phyloP scores from a whole-genome alignment of 805 yeast species.

The Hanseniaspora occidentalis region DNA sequence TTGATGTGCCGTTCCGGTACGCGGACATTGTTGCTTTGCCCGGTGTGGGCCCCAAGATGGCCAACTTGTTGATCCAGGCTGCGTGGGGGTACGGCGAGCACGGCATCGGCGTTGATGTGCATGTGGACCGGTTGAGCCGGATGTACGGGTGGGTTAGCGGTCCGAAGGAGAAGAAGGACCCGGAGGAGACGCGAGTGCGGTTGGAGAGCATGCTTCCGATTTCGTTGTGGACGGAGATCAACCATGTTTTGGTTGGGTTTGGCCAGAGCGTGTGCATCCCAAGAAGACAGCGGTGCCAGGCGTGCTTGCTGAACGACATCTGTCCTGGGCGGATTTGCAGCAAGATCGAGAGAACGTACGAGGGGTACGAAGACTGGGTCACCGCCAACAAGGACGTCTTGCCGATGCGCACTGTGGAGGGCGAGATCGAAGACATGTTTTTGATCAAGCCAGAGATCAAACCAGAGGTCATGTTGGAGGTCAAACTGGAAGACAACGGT shows the following conservation, averaged over 20 bases:
- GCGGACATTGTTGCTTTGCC: constrained; percentile 59
- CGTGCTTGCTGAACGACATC: constrained; percentile 46
- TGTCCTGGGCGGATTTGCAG: constrained; percentile 38
- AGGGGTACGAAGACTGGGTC: background rate
- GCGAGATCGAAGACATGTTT: background rate
- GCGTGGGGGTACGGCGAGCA: constrained; percentile 61
- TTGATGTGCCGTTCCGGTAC: constrained; percentile 64
- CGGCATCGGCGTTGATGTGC: constrained; percentile 95
- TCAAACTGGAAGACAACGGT: background rate
- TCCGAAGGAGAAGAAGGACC: constrained; percentile 35
- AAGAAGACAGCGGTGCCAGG: constrained; percentile 54
- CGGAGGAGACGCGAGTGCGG: constrained; percentile 61
- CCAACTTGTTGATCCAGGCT: constrained; percentile 61
- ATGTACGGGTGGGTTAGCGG: constrained; percentile 67
- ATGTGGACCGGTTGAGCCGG: constrained; percentile 66
- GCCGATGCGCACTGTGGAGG: background rate
- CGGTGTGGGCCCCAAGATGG: constrained; percentile 97
- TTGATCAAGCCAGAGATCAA: too few relatives aligned
- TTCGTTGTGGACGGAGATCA: constrained; percentile 71
- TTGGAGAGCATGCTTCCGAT: constrained; percentile 65
- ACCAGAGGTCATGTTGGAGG: background rate
- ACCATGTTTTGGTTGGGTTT: constrained; percentile 82
- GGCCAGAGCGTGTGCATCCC: constrained; percentile 84
- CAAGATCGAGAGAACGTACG: background rate
- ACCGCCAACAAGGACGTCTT: background rate